Conservation (phyloP, 2,329 filamentous ascomycete species). For the Fusarium haematococcum region DNA sequence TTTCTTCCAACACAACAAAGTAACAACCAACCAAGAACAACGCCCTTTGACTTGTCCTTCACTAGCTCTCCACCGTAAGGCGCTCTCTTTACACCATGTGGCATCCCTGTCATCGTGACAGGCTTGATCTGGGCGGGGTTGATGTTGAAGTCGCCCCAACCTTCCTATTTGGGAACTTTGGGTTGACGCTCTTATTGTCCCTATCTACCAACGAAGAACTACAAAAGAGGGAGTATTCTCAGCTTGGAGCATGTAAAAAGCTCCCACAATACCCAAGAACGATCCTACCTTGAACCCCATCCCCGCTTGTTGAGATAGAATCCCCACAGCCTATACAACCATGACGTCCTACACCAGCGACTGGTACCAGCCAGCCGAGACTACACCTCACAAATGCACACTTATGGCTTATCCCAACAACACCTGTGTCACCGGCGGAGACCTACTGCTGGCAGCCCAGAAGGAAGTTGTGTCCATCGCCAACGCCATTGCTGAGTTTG, state of each 20-base stretch:
- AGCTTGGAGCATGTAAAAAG: not conserved
- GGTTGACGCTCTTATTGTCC: not conserved
- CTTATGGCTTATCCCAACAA: not conserved
- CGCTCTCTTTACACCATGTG: not conserved
- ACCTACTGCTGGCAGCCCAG: not conserved
- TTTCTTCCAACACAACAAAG: not conserved
- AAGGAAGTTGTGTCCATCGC: not conserved
- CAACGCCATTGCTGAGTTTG: not conserved
- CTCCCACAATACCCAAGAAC: not conserved
- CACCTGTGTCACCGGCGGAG: not conserved
- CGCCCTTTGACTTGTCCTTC: not conserved
- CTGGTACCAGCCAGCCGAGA: constrained; percentile 1
- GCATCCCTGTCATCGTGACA: not conserved
- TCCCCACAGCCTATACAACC: not conserved
- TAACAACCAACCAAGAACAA: not conserved
- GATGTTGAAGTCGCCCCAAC: not conserved
- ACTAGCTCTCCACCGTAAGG: not conserved
- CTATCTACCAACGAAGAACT: not conserved
- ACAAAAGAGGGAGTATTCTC: not conserved
- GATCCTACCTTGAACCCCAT: not conserved
- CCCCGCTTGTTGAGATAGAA: not conserved
- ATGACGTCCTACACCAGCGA: not conserved
- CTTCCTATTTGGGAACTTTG: not conserved
- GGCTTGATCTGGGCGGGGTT: not conserved
- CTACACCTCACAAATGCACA: not conserved